Base-by-base conservation (phyloP, 2,329 filamentous ascomycete species). In the Paecilomyces variotii region DNA sequence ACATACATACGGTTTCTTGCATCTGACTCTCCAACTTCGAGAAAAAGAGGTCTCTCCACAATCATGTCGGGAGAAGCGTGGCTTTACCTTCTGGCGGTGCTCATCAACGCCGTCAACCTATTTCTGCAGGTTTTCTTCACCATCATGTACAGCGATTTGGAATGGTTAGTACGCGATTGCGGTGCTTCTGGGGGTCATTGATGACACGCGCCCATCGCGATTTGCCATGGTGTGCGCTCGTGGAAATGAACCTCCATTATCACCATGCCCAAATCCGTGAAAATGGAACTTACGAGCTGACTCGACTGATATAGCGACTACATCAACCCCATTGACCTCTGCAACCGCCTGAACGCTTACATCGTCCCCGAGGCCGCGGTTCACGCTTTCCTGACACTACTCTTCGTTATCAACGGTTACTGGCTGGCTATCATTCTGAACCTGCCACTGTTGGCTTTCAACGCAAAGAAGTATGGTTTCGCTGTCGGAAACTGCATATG, bases 91-190 rank as follows among this genome's bases (percentile, higher is more conserved):
- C 84, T 99, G 79, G 88, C 93, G 79, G 95, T 99, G 78, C 85
- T 99, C 76, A 95, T 99, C 83, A 99, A 99, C 82, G 94, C 94
- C 81, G 92, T 99, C 86, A 99, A 99, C 83, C 85, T 99, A 73
- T 99, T 99, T 79, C 84, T 99, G 59, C 95, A 99, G 82, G 94
- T 99, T 70, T 99, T 99, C 85, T 99, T 99, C 82, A 99, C 94
- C 60, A 99, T 99, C 74, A 99, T 99, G 95, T 99, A 97, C 81
- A 96, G 91, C 78, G 94, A 99, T 84, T 80, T 99, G 71, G 94
- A 99, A 88, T 99, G 94, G 92, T 96, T 81, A 72, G 90, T 82
- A 35, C n/a, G 35, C 14, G 11, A 35, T 14, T 7, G n/a, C 14
- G 50, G 24, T 14, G 7, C 53, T 26, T 51, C 39, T 45, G 5